Conservation (phyloP, 495 filamentous ascomycete species). For the Lasiosphaeria hispida region DNA sequence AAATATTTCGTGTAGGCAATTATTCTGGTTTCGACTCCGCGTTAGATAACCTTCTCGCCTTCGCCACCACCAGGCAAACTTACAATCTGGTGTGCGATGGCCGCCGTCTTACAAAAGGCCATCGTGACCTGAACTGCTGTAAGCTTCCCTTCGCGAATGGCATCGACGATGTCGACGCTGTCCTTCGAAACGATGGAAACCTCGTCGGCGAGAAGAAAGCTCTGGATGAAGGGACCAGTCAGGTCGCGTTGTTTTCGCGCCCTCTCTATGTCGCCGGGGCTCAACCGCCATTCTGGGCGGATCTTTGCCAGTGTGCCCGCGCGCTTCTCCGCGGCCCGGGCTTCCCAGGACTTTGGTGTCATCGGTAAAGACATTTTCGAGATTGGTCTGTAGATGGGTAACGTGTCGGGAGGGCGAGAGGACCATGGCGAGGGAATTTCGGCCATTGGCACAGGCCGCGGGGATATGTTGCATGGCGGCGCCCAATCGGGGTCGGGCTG, state of each 20-base stretch:
- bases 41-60: background rate
- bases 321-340: conserved; percentile 25
- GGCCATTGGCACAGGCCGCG: too few species aligned
- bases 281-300: conserved; percentile 27
- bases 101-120: conserved; percentile 51
- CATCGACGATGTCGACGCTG: conserved; percentile 18
- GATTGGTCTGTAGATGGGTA: too few species aligned
- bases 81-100: conserved; percentile 59
- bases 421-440: too few species aligned
- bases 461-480: too few species aligned
- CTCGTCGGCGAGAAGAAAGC: conserved; percentile 25
- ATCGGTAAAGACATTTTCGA: too few species aligned
- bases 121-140: conserved; percentile 39
- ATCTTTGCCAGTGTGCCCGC: conserved; percentile 25
- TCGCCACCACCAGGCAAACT: background rate
- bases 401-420: too few species aligned
- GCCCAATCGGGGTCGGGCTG: too few species aligned
- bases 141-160: conserved; percentile 18
- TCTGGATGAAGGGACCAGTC: conserved; percentile 34
- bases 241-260: conserved; percentile 24
- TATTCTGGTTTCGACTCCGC: conserved; percentile 25
- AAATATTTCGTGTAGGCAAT: conserved; percentile 66
- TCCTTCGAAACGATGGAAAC: conserved; percentile 20
- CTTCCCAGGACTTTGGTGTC: conserved; percentile 19
- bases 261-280: conserved; percentile 14